Conservation (phyloP, 352 stramenopile species). For the Pythium rishiriense region DNA sequence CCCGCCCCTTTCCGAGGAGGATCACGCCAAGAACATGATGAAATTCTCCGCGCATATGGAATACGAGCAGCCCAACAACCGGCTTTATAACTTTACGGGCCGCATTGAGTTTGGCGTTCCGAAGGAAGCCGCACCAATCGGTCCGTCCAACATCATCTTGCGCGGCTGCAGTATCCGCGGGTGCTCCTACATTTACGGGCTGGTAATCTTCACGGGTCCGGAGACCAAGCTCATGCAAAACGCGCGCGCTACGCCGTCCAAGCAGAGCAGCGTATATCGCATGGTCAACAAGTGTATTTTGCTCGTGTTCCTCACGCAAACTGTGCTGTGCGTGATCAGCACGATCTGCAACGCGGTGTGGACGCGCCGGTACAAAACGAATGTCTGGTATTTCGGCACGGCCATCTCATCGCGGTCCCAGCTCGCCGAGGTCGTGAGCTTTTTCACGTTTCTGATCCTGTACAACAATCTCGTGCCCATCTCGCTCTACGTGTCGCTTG, state of each 20-base stretch:
- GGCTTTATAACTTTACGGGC: constrained; percentile 70
- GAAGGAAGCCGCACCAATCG: constrained; percentile 47
- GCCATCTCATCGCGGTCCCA: constrained; percentile 16
- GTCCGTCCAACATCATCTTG: constrained; percentile 80
- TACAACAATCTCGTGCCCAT: constrained; percentile 98
- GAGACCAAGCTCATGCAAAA: constrained; percentile 91
- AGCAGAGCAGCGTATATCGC: constrained; percentile 72
- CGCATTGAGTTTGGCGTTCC: constrained; percentile 36
- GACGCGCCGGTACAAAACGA: constrained; percentile 37
- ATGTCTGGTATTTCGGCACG: constrained; percentile 54
- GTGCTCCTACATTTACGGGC: constrained; percentile 55
- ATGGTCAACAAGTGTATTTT: constrained; percentile 74
- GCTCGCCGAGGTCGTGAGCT: constrained; percentile 63
- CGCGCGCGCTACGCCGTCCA: constrained; percentile 58
- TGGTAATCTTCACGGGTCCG: constrained; percentile 89
- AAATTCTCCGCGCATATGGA: constrained; percentile 46
- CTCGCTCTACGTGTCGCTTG: constrained; percentile 96
- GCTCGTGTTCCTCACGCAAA: constrained; percentile 65
- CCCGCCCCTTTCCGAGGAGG: constrained; percentile 34
- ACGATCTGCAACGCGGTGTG: constrained; percentile 58
- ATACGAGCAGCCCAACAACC: constrained; percentile 81
- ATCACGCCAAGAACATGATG: constrained; percentile 43
- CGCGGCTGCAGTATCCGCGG: constrained; percentile 71
- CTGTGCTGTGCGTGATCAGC: constrained; percentile 62
- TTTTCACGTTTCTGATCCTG: constrained; percentile 95